These are phyloP conservation scores for Pterula multifida DNA, from an alignment of 1,284 basidiomycete genomes.

Conservation along the genomic window DNA sequence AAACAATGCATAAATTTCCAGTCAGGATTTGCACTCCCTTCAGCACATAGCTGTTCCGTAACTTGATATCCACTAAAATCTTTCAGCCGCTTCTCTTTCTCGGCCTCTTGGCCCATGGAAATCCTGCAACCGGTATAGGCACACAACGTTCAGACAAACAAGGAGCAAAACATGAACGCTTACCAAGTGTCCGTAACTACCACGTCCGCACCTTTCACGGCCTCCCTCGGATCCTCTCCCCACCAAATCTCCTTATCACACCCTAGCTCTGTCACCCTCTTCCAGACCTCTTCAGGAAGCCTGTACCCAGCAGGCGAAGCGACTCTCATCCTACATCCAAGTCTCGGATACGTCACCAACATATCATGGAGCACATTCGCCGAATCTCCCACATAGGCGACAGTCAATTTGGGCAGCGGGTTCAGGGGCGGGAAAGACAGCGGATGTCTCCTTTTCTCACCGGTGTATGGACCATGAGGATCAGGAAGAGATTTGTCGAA, in stretches of 20 bases:
- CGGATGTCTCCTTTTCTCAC: constrained; percentile 6
- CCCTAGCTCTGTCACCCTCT: constrained; percentile 55
- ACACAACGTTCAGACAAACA: constrained; percentile 4
- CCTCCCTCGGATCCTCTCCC: constrained; percentile 73
- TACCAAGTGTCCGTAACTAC: constrained; percentile 95
- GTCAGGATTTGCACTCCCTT: constrained; percentile 73
- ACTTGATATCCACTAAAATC: constrained; percentile 94
- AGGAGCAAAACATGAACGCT: constrained; percentile 14
- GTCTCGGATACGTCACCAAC: constrained; percentile 86
- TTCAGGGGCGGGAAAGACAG: constrained; percentile 22
- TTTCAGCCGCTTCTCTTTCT: constrained; percentile 78
- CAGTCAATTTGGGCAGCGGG: constrained; percentile 55
- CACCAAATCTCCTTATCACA: constrained; percentile 68
- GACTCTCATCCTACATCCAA: constrained; percentile 81
- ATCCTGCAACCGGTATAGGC: constrained; percentile 44
- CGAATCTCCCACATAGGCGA: constrained; percentile 92
- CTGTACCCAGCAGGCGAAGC: constrained; percentile 73
- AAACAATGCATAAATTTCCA: constrained; percentile 98
- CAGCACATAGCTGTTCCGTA: constrained; percentile 72
- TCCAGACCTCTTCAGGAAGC: constrained; percentile 74
- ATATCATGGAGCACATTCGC: constrained; percentile 97
- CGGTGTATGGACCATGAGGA: constrained; percentile 6
- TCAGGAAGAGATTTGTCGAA: constrained; percentile 22
- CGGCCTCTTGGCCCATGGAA: constrained; percentile 96
- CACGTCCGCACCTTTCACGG: constrained; percentile 83